Percentiles rank a stretch among this genome's conserved stretches.
Conservation (phyloP, 805 yeast species). For the Monosporozyma aquatica region DNA sequence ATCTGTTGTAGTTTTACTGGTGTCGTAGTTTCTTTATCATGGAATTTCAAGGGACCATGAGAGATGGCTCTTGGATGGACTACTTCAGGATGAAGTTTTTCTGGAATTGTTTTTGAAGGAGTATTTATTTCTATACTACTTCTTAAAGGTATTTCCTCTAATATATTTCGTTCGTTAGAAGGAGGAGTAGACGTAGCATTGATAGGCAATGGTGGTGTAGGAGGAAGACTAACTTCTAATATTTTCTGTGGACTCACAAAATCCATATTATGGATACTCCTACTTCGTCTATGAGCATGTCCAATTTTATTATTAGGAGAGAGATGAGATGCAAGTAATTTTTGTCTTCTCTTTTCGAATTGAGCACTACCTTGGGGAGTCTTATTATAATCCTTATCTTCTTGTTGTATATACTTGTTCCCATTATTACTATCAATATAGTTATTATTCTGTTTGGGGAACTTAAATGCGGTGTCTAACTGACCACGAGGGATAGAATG, state of each 20-base stretch:
- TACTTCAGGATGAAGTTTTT: too few species aligned
- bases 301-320: slow-evolving; percentile 8
- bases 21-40: not conserved
- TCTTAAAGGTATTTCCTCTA: slow-evolving; percentile 19
- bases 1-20: not conserved
- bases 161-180: slow-evolving; percentile 4
- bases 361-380: slow-evolving; percentile 9
- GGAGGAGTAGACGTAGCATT: slow-evolving; percentile 17
- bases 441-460: slow-evolving; percentile 12
- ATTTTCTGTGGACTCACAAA: slow-evolving; percentile 2
- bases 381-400: slow-evolving; percentile 14
- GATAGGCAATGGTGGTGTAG: slow-evolving; percentile 4
- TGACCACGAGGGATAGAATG: not conserved
- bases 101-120: not conserved
- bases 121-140: slow-evolving; percentile 5
- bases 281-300: slow-evolving; percentile 27
- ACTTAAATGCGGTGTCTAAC: slow-evolving; percentile 18
- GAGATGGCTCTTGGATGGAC: not conserved
- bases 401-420: not conserved
- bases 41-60: not conserved
- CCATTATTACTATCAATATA: not conserved
- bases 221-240: not conserved
- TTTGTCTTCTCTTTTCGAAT: slow-evolving; percentile 19
- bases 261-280: slow-evolving; percentile 21
- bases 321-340: slow-evolving; percentile 7